Evolutionary conservation across 768 basidiomycete genomes (phyloP).

Genomic region (Agrocybe praecox): DNA sequence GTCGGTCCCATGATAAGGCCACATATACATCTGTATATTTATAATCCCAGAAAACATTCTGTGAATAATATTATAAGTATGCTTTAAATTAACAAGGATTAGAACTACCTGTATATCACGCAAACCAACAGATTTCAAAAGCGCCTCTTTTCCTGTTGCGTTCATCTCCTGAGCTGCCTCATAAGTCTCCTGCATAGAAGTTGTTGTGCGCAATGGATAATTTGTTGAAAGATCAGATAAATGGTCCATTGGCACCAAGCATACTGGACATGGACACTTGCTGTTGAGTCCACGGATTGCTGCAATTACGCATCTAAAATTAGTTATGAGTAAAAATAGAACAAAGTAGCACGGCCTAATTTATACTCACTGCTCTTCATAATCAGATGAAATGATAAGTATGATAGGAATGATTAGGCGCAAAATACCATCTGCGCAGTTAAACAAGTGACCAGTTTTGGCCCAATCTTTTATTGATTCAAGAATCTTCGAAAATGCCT

Average conservation of each 20-base stretch:
- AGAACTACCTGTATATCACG: slow-evolving; percentile 22
- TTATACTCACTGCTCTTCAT: slow-evolving; percentile 44
- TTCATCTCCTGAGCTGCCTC: slow-evolving; percentile 9
- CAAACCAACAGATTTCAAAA: slow-evolving; percentile 20
- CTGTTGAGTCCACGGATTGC: slow-evolving; percentile 28
- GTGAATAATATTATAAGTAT: neutral
- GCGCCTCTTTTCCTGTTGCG: slow-evolving; percentile 16
- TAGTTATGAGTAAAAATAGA: neutral
- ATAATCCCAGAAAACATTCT: slow-evolving; percentile 41
- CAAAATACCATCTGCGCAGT: slow-evolving; percentile 19
- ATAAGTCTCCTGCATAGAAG: slow-evolving; percentile 16
- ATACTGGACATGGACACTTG: slow-evolving; percentile 37
- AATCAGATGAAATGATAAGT: slow-evolving; percentile 41
- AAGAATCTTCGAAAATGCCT: slow-evolving; percentile 32
- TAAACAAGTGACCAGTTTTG: slow-evolving; percentile 8
- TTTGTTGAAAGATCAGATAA: slow-evolving; percentile 20
- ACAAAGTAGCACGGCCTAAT: neutral
- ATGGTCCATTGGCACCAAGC: slow-evolving; percentile 31
- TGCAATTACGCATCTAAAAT: slow-evolving; percentile 34
- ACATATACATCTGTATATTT: slow-evolving; percentile 28
- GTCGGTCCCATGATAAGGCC: slow-evolving; percentile 35
- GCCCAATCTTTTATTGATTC: slow-evolving; percentile 18
- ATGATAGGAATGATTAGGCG: slow-evolving; percentile 36
- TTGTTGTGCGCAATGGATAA: slow-evolving; percentile 17
- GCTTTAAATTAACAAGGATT: neutral